These are phyloP conservation scores for Metarhizium robertsii DNA, from an alignment of 2,329 filamentous ascomycete genomes.

Conservation along the genomic window DNA sequence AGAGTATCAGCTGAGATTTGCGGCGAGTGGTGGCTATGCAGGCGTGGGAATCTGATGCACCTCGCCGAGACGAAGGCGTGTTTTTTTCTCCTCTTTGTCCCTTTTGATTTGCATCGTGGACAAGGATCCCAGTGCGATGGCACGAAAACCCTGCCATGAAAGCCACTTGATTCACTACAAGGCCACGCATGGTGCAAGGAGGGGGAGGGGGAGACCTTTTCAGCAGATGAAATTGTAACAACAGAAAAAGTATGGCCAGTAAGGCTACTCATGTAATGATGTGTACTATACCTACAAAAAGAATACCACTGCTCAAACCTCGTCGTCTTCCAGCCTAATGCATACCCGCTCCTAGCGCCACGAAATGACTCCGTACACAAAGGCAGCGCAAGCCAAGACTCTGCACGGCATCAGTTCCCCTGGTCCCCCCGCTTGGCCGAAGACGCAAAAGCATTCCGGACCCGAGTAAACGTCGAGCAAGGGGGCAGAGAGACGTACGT, in stretches of 20 bases:
- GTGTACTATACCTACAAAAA: not conserved
- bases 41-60: slow-evolving; percentile 12
- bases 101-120: too few species aligned
- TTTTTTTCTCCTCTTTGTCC: too few species aligned
- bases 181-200: not conserved
- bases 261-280: not conserved
- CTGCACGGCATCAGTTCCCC: not conserved
- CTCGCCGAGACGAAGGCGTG: not conserved
- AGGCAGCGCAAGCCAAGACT: not conserved
- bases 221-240: not conserved
- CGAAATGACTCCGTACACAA: not conserved
- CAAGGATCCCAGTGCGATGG: too few species aligned
- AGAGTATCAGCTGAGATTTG: slow-evolving; percentile 67
- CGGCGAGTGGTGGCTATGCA: slow-evolving; percentile 50
- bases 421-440: too few species aligned
- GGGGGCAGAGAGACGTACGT: not conserved
- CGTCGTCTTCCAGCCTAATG: not conserved
- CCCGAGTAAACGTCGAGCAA: too few species aligned
- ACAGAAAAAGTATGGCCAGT: not conserved
- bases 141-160: too few species aligned
- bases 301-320: not conserved
- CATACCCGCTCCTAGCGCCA: not conserved
- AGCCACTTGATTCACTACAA: not conserved
- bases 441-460: too few species aligned
- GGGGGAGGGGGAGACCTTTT: too few species aligned